Evolutionary conservation across 208 protist genomes (phyloP).

Genomic region (Crithidia mellificae): DNA sequence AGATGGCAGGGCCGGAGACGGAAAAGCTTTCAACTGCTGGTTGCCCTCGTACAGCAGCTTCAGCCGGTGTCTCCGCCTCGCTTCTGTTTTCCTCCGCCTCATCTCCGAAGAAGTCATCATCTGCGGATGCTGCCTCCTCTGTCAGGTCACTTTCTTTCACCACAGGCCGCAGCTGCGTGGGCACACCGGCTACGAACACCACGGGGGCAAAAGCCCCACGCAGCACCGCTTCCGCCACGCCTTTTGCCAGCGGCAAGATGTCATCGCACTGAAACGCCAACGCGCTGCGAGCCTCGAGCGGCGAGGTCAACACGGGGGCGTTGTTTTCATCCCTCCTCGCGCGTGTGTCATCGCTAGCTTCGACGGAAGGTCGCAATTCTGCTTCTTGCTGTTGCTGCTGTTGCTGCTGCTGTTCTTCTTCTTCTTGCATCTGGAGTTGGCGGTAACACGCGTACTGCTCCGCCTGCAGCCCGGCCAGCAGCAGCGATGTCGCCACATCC

Average conservation of each 20-base stretch:
- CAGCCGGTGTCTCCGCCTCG: not conserved
- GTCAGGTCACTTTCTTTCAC: not conserved
- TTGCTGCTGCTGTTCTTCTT: not conserved
- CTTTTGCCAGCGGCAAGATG: constrained; percentile 18
- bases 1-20: constrained; percentile 1
- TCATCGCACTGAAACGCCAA: constrained; percentile 15
- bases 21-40: not conserved
- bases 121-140: not conserved
- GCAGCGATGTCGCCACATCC: constrained; percentile 9
- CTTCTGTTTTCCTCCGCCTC: no score
- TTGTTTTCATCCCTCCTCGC: not conserved
- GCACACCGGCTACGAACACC: not conserved
- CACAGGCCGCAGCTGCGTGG: constrained; percentile 2
- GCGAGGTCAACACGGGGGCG: no score
- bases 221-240: constrained; percentile 21
- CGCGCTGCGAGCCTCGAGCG: not conserved
- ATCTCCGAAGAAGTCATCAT: not conserved
- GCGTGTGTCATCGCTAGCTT: not conserved
- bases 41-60: no score
- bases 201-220: constrained; percentile 19
- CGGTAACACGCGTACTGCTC: constrained; percentile 31
- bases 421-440: constrained; percentile 5
- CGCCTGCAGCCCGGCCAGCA: constrained; percentile 25
- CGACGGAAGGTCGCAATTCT: not conserved
- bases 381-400: no score